phyloP scores from a whole-genome alignment of 495 filamentous ascomycete species.

The Lophiostoma macrostomum region DNA sequence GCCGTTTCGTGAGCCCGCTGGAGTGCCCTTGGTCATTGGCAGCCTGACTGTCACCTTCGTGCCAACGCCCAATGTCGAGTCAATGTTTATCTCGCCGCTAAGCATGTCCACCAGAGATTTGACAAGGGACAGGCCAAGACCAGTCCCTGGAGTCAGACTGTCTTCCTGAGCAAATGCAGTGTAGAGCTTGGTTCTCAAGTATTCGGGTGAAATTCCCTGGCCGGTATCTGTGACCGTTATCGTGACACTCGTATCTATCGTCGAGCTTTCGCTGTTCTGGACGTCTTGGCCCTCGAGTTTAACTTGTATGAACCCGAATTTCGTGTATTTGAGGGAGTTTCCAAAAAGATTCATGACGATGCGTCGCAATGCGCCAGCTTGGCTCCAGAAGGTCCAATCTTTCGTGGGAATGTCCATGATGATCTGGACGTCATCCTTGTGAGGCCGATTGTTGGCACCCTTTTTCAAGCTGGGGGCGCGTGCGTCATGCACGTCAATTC shows the following conservation, averaged over 20 bases:
- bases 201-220: constrained; percentile 12
- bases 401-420: background rate
- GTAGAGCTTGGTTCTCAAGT: constrained; percentile 10
- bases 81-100: constrained; percentile 11
- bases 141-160: constrained; percentile 7
- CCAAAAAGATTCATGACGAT: constrained; percentile 24
- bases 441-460: background rate
- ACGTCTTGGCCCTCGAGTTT: background rate
- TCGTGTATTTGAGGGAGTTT: constrained; percentile 26
- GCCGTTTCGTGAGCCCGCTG: background rate
- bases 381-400: constrained; percentile 9
- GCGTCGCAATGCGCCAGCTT: constrained; percentile 10
- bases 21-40: background rate
- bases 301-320: constrained; percentile 8
- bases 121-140: constrained; percentile 15
- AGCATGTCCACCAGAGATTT: constrained; percentile 14
- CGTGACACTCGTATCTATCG: background rate
- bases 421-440: background rate
- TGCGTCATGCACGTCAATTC: background rate
- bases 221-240: constrained; percentile 13
- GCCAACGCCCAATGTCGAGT: background rate
- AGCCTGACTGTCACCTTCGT: constrained; percentile 9
- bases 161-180: constrained; percentile 19
- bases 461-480: background rate
- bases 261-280: background rate